Base-by-base conservation (phyloP, 2,329 filamentous ascomycete species). In the Sporothrix mexicana region DNA sequence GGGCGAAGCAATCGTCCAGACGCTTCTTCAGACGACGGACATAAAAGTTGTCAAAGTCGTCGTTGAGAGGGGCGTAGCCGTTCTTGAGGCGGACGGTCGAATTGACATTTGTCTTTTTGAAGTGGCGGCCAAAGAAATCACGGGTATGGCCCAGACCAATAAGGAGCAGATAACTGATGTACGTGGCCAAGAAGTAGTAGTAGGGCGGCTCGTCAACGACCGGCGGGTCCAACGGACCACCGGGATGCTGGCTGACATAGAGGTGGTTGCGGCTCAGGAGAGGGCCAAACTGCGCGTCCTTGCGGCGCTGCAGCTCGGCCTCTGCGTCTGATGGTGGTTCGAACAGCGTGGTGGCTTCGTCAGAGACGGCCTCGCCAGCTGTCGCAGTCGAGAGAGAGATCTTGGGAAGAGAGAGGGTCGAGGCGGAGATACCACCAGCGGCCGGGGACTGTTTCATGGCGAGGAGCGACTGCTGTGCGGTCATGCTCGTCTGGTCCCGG, bases 11-110 rank as follows among this genome's bases (percentile, higher is more conserved):
- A 82, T 99, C 96, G 78, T 98, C 97, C 80, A 99, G 94, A 76
- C 96, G 91, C 85, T 94, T 88, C 86, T 99, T 98, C 80, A 99
- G 83, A 74, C 96, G 88, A 73, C 96, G 90, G 73, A 95, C 93
- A 83, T 99, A 99, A 82, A 99, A 99, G 82, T 95, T 98, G 85
- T 99, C 96, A 80, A 99, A 99, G 82, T 99, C 96, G 78, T 94
- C 97, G 82, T 98, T 98, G 76, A 99, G 87, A 1, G 96, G 94
- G 12, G 95, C 96, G 80, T 97, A 98, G 75, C 96, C 96, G 80
- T 97, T 93, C 76, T 90, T 88, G 51, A 92, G 88, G 80, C 92
- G 92, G 78, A 98, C 85, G 78, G 96, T 92, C 79, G 90, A 91
- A 83, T 98, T 98, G 73, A 87, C 81, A 79, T 94, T 92, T 80